Conservation (phyloP, 768 basidiomycete species). For the Trametes cingulata region DNA sequence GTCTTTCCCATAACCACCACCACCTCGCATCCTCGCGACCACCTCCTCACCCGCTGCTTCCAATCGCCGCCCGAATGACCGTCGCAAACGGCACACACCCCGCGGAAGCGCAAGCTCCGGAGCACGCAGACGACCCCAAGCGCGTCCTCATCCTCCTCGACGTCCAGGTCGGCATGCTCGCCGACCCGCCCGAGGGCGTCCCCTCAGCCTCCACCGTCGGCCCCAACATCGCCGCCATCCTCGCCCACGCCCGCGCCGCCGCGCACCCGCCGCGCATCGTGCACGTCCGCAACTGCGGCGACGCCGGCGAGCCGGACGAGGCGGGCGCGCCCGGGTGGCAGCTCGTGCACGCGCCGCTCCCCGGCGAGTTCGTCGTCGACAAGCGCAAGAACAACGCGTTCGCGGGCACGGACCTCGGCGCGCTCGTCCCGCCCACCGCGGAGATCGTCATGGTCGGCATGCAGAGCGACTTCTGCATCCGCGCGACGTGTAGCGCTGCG, state of each 20-base stretch:
- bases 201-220: constrained; percentile 46
- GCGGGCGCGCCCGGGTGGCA: constrained; percentile 58
- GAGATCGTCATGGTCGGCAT: constrained; percentile 68
- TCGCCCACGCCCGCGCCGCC: constrained; percentile 50
- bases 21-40: not conserved
- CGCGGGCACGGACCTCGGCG: constrained; percentile 53
- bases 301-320: constrained; percentile 61
- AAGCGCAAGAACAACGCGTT: constrained; percentile 70
- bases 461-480: constrained; percentile 62
- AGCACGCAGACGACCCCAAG: constrained; percentile 18
- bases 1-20: not conserved
- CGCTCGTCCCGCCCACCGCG: constrained; percentile 51
- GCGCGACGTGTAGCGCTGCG: constrained; percentile 59
- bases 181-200: constrained; percentile 49
- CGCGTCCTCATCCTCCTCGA: constrained; percentile 63
- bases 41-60: not conserved
- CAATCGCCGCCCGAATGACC: not conserved
- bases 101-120: not conserved
- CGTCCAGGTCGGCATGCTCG: constrained; percentile 54
- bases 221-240: constrained; percentile 50
- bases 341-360: constrained; percentile 53
- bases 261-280: constrained; percentile 50
- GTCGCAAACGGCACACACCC: not conserved
- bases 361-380: constrained; percentile 57
- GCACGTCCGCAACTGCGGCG: constrained; percentile 69